These are phyloP conservation scores for Cyberlindnera mycetangii DNA, from an alignment of 805 yeast species.

Conservation along the genomic window DNA sequence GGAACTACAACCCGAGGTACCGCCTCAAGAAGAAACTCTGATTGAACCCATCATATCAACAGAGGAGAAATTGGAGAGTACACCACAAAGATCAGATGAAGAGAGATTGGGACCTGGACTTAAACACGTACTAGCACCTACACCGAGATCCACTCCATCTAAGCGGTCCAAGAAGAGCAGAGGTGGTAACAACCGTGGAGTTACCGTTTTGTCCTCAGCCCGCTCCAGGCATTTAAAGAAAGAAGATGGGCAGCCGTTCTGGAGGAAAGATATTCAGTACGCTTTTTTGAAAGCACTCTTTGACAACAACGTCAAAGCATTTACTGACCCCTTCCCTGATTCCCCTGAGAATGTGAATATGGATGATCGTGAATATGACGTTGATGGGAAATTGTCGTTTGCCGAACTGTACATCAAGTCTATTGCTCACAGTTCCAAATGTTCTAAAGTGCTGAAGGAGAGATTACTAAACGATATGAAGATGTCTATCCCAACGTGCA, in stretches of 20 bases:
- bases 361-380: conserved; percentile 33
- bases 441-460: conserved; percentile 80
- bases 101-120: not conserved
- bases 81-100: conserved; percentile 1
- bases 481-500: conserved; percentile 67
- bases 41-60: not conserved
- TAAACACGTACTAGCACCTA: conserved; percentile 8
- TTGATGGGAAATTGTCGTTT: conserved; percentile 58
- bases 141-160: conserved; percentile 11
- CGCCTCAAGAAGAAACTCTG: not conserved
- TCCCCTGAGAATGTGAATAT: conserved; percentile 34
- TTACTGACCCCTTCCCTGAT: conserved; percentile 57
- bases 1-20: not conserved
- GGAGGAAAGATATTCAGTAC: conserved; percentile 85
- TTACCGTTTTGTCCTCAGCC: conserved; percentile 25
- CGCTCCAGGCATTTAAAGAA: conserved; percentile 70
- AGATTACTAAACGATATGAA: conserved; percentile 61
- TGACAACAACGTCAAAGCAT: conserved; percentile 59
- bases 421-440: conserved; percentile 76
- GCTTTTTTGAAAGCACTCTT: conserved; percentile 68
- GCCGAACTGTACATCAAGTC: conserved; percentile 81
- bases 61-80: not conserved
- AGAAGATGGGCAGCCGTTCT: conserved; percentile 87
- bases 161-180: conserved; percentile 15
- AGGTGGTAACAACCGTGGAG: conserved; percentile 16